Conservation (phyloP, 805 yeast genomes). For the Monosporozyma unispora region DNA sequence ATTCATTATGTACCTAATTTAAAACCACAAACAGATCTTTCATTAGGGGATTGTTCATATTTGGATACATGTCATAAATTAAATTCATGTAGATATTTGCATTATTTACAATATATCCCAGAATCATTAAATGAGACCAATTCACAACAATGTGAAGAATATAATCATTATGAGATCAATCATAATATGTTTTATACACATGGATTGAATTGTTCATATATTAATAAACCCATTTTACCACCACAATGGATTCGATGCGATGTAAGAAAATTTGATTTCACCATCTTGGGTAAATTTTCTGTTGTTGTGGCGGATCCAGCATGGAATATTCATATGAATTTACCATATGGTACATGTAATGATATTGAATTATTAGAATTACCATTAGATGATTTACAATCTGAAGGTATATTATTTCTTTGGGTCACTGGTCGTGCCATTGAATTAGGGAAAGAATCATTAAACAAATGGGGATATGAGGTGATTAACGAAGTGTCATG, state of each 20-base stretch:
- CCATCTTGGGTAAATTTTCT: slow-evolving; percentile 66
- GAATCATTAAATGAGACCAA: slow-evolving; percentile 23
- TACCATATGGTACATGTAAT: slow-evolving; percentile 68
- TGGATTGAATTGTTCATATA: slow-evolving; percentile 30
- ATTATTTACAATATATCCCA: slow-evolving; percentile 46
- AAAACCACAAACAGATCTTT: slow-evolving; percentile 54
- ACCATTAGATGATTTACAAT: slow-evolving; percentile 61
- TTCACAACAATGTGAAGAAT: slow-evolving; percentile 1
- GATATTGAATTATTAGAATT: slow-evolving; percentile 64
- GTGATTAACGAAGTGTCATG: slow-evolving; percentile 76
- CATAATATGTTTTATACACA: slow-evolving; percentile 27
- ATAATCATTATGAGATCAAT: slow-evolving; percentile 9
- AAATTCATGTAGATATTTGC: slow-evolving; percentile 70
- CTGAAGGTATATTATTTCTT: slow-evolving; percentile 71
- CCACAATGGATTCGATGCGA: slow-evolving; percentile 88
- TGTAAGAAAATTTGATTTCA: slow-evolving; percentile 62
- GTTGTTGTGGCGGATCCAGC: slow-evolving; percentile 90
- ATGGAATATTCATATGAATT: slow-evolving; percentile 91
- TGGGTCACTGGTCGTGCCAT: slow-evolving; percentile 97
- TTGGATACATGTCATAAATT: slow-evolving; percentile 89
- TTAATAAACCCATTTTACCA: slow-evolving; percentile 34
- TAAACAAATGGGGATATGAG: slow-evolving; percentile 73
- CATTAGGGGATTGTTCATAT: slow-evolving; percentile 85
- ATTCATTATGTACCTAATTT: slow-evolving; percentile 49
- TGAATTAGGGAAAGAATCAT: slow-evolving; percentile 74